These are phyloP conservation scores for Hyphopichia wangnamkhiaoensis DNA, from an alignment of 1,139 yeast species.

Conservation along the genomic window DNA sequence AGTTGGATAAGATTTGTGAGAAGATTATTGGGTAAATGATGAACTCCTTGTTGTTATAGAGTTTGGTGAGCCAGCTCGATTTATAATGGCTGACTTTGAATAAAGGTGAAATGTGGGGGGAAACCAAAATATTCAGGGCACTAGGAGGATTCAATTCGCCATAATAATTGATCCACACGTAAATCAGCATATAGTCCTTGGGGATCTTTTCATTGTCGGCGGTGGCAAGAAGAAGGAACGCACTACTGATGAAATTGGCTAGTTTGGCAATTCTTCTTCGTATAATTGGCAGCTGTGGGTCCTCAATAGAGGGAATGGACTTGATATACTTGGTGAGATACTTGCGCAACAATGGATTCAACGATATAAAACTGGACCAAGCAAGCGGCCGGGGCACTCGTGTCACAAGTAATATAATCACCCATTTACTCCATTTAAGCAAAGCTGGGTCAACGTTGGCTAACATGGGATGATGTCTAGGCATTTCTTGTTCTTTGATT, in stretches of 20 bases:
- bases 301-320: neutral
- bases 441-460: constrained; percentile 13
- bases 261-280: constrained; percentile 13
- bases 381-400: constrained; percentile 27
- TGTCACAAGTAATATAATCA: constrained; percentile 23
- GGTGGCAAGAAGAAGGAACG: constrained; percentile 33
- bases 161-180: constrained; percentile 34
- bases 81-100: constrained; percentile 28
- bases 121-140: constrained; percentile 27
- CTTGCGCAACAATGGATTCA: constrained; percentile 25
- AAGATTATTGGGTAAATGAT: constrained; percentile 38
- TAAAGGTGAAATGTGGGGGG: constrained; percentile 28
- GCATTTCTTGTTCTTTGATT: neutral
- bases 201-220: constrained; percentile 30
- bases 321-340: neutral
- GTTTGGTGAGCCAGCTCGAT: constrained; percentile 14
- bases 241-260: constrained; percentile 30
- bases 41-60: constrained; percentile 36
- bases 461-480: neutral
- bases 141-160: constrained; percentile 39
- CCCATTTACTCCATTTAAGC: constrained; percentile 34
- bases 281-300: neutral
- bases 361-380: constrained; percentile 35
- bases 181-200: constrained; percentile 42
- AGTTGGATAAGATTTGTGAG: constrained; percentile 45